Conservation (phyloP, 2,329 filamentous ascomycete species). For the Coniochaeta hoffmannii region DNA sequence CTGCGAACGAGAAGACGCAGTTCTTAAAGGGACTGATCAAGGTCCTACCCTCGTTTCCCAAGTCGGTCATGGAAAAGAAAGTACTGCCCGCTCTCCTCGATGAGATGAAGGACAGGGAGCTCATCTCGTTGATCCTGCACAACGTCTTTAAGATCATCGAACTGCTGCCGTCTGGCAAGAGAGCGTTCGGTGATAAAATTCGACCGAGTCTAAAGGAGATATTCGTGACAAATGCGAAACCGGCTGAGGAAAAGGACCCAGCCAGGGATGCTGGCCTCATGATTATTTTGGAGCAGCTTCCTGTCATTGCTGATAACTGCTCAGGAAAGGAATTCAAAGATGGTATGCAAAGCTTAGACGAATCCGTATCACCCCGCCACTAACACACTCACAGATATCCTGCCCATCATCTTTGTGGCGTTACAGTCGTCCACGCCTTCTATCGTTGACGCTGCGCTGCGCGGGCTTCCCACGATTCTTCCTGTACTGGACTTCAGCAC, state of each 20-base stretch:
- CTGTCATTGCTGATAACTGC: conserved; percentile 69
- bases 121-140: conserved; percentile 77
- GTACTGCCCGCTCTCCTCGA: conserved; percentile 82
- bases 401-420: conserved; percentile 77
- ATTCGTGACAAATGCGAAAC: conserved; percentile 58
- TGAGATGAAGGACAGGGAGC: conserved; percentile 85
- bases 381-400: conserved; percentile 53
- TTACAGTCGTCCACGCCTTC: conserved; percentile 86
- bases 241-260: conserved; percentile 66
- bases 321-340: conserved; percentile 93
- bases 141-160: conserved; percentile 89
- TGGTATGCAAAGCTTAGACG: conserved; percentile 39
- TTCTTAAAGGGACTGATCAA: conserved; percentile 86
- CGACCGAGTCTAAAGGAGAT: conserved; percentile 79
- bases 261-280: conserved; percentile 84
- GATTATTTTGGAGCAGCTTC: conserved; percentile 80
- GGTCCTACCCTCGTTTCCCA: conserved; percentile 86
- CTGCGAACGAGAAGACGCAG: conserved; percentile 78
- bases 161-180: conserved; percentile 66
- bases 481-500: conserved; percentile 92
- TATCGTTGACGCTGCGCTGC: conserved; percentile 77
- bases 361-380: background rate
- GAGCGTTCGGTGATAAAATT: conserved; percentile 77
- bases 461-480: conserved; percentile 70
- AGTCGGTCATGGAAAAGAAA: conserved; percentile 91